Percentiles rank a stretch among this genome's conserved stretches.
Evolutionary conservation across 2,329 filamentous ascomycete species (phyloP).

Genomic region (Botrytis porri): DNA sequence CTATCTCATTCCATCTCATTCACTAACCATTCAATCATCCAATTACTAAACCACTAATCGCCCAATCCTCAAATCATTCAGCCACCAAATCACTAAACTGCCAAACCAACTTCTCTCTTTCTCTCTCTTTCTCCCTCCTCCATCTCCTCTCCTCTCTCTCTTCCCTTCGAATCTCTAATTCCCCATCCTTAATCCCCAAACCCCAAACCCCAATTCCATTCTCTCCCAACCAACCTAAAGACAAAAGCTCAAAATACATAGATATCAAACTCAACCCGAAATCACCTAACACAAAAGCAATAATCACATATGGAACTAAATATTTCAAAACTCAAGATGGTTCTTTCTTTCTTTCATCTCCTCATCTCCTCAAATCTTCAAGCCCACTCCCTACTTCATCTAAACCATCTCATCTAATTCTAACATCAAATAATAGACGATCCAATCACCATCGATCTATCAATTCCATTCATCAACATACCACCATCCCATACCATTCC

Average conservation of each 20-base stretch:
- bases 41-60: no score
- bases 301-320: no score
- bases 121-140: no score
- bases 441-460: no score
- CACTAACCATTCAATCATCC: no score
- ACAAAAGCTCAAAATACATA: neutral
- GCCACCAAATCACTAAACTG: no score
- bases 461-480: no score
- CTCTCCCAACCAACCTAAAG: neutral
- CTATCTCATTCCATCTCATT: no score
- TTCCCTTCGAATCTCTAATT: no score
- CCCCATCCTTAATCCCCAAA: neutral
- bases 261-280: neutral
- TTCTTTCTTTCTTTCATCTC: neutral
- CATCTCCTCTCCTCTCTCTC: neutral
- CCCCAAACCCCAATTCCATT: neutral
- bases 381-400: neutral
- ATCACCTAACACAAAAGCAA: neutral
- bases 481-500: neutral
- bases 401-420: neutral
- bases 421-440: neutral
- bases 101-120: no score
- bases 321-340: neutral
- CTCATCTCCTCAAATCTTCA: neutral
- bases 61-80: no score